Percentiles rank a stretch among this genome's conserved stretches.
Evolutionary conservation across 2,329 filamentous ascomycete genomes (phyloP).

Genomic region (Phialemoniopsis sp.): DNA sequence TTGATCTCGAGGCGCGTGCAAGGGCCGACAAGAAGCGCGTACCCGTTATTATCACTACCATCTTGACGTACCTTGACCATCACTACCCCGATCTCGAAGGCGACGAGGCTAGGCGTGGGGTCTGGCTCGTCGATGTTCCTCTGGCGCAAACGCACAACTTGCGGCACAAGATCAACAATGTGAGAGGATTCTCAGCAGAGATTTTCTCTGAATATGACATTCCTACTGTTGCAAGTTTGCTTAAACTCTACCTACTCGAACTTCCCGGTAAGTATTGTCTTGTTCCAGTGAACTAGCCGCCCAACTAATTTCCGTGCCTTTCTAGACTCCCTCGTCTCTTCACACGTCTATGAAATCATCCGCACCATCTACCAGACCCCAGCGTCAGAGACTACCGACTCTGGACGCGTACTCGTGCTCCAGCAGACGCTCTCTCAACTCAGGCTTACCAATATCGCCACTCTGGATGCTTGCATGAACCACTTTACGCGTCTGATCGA

Average conservation of each 20-base stretch:
- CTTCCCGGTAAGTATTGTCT: constrained; percentile 68
- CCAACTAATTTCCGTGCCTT: constrained; percentile 17
- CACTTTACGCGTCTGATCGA: constrained; percentile 97
- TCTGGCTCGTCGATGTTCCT: constrained; percentile 93
- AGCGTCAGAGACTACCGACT: constrained; percentile 69
- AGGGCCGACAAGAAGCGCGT: constrained; percentile 94
- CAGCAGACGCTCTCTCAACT: constrained; percentile 95
- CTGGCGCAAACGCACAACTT: constrained; percentile 81
- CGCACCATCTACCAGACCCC: constrained; percentile 93
- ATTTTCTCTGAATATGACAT: constrained; percentile 86
- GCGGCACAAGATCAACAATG: constrained; percentile 79
- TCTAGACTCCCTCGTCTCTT: constrained; percentile 92
- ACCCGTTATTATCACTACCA: constrained; percentile 84
- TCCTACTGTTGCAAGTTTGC: constrained; percentile 83
- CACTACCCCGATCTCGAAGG: constrained; percentile 97
- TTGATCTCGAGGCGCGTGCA: constrained; percentile 93
- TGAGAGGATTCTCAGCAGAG: constrained; percentile 72
- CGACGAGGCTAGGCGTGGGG: constrained; percentile 84
- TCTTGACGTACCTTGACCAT: constrained; percentile 92
- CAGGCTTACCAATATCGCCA: constrained; percentile 94
- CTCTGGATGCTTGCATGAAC: constrained; percentile 96
- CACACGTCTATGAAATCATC: constrained; percentile 97
- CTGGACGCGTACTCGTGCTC: constrained; percentile 80
- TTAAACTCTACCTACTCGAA: constrained; percentile 94
- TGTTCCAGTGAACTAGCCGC: not conserved